Conservation (phyloP, 2,329 filamentous ascomycete species). For the Lasiodiplodia sp. region DNA sequence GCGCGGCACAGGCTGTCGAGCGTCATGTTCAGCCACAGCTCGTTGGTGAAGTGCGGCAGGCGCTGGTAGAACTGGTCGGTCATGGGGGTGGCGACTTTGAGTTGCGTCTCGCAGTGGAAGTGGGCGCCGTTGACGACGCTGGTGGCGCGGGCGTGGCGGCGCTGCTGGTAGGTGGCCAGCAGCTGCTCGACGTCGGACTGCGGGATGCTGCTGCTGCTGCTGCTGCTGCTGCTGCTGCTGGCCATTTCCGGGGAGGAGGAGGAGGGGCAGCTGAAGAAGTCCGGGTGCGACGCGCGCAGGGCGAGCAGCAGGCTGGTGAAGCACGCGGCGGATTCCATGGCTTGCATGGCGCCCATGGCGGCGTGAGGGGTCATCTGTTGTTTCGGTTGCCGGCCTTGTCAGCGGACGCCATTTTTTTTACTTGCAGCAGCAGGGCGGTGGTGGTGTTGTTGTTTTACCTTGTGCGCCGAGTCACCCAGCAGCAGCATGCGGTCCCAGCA, state of each 20-base stretch:
- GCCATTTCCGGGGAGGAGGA: neutral
- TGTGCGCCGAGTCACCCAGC: conserved; percentile 54
- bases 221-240: too few relatives aligned
- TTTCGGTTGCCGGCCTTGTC: too few relatives aligned
- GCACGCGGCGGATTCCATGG: conserved; percentile 35
- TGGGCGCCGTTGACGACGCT: neutral
- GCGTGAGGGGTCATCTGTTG: conserved; percentile 33
- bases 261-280: neutral
- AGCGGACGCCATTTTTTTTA: too few relatives aligned
- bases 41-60: conserved; percentile 2
- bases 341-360: conserved; percentile 37
- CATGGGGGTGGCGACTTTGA: neutral
- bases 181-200: neutral
- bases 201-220: neutral
- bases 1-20: neutral
- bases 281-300: neutral
- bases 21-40: conserved; percentile 6
- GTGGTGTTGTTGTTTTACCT: conserved; percentile 37
- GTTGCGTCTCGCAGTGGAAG: conserved; percentile 10
- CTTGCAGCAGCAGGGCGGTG: neutral
- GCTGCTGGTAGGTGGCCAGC: neutral
- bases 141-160: neutral
- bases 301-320: conserved; percentile 30
- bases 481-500: conserved; percentile 48
- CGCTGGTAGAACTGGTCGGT: neutral